Percentiles rank a stretch among this genome's conserved stretches.
Evolutionary conservation across 805 yeast species (phyloP).

Genomic region (Zygotorulaspora danielsina): DNA sequence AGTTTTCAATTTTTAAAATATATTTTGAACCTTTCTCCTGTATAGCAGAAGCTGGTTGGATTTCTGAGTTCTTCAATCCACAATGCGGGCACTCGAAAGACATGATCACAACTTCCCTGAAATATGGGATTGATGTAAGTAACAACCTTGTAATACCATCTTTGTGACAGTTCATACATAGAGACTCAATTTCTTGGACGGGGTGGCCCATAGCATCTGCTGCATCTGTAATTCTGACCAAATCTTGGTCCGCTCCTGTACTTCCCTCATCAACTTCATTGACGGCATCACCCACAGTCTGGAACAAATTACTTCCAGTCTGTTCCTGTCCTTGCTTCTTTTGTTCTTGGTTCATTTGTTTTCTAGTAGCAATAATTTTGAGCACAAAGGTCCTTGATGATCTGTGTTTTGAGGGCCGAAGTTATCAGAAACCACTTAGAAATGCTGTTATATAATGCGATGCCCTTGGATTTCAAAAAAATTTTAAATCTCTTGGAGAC

Average conservation of each 20-base stretch:
- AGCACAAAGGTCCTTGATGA: not conserved
- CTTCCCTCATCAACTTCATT: slow-evolving; percentile 33
- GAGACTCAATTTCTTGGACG: slow-evolving; percentile 89
- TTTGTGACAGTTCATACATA: slow-evolving; percentile 93
- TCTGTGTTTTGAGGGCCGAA: not conserved
- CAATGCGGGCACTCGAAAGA: slow-evolving; percentile 96
- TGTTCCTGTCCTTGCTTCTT: slow-evolving; percentile 7
- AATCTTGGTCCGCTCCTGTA: slow-evolving; percentile 26
- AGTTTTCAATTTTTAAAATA: slow-evolving; percentile 59
- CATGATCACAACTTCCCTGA: slow-evolving; percentile 87
- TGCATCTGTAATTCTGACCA: slow-evolving; percentile 67
- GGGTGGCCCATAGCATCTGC: slow-evolving; percentile 85
- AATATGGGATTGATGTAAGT: slow-evolving; percentile 85
- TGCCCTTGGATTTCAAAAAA: not conserved
- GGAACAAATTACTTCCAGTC: slow-evolving; percentile 44
- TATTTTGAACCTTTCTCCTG: slow-evolving; percentile 84
- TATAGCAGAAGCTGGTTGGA: slow-evolving; percentile 92
- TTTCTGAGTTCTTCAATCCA: slow-evolving; percentile 82
- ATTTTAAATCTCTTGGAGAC: not conserved
- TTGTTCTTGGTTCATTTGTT: not conserved
- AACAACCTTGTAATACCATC: slow-evolving; percentile 79
- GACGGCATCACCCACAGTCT: slow-evolving; percentile 58
- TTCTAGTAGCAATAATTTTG: not conserved
- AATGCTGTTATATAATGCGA: too few species aligned
- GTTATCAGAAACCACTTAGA: too few species aligned